phyloP scores from a whole-genome alignment of 129 eudicot genomes.

The Deinandra increscens region DNA sequence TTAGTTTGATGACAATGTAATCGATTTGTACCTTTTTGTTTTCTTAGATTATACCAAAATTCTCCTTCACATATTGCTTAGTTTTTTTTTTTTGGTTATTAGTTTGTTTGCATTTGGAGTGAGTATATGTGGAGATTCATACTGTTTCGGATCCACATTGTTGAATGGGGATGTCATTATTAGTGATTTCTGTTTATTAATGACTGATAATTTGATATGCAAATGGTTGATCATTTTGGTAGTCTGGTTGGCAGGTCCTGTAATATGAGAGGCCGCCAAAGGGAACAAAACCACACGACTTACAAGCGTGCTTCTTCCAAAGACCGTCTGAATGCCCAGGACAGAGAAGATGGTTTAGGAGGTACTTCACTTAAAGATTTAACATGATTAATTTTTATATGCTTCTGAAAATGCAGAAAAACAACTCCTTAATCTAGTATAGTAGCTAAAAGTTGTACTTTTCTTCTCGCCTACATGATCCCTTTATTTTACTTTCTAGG shows the following conservation, averaged over 20 bases:
- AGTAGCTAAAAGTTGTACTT: neutral
- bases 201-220: slow-evolving; percentile 16
- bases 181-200: neutral
- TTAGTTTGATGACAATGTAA: neutral
- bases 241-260: slow-evolving; percentile 33
- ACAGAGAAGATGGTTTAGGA: slow-evolving; percentile 56
- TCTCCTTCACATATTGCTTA: neutral
- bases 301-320: slow-evolving; percentile 71
- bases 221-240: neutral
- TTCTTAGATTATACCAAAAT: neutral
- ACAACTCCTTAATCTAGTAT: neutral
- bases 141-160: slow-evolving; percentile 15
- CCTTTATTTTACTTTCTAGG: slow-evolving; percentile 17
- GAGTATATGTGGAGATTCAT: neutral
- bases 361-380: slow-evolving; percentile 31
- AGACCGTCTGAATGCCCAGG: slow-evolving; percentile 51
- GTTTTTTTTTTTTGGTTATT: neutral
- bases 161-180: neutral
- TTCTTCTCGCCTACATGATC: neutral
- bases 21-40: neutral
- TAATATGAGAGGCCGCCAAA: slow-evolving; percentile 62
- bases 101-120: neutral
- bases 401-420: neutral
- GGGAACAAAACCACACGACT: slow-evolving; percentile 36
- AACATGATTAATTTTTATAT: neutral